Conservation (phyloP, 257 asterid species). For the Buddleja alternifolia region DNA sequence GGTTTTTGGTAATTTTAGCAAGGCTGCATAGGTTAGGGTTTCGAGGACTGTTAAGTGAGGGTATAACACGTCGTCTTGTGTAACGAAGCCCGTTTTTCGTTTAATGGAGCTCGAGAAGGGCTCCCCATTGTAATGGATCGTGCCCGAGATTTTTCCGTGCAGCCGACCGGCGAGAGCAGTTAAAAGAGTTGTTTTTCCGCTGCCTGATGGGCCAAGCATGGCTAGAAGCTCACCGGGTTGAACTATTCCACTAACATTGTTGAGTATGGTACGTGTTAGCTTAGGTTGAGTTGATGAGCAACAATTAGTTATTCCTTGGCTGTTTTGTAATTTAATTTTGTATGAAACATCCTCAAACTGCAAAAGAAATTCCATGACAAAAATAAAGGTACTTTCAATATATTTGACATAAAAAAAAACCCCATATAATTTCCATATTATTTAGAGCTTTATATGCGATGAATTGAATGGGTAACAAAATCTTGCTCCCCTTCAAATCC, state of each 20-base stretch:
- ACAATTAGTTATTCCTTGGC: slow-evolving; percentile 21
- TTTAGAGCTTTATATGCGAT: too few species aligned
- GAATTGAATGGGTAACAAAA: too few species aligned
- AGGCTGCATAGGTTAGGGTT: slow-evolving; percentile 71
- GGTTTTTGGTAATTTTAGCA: slow-evolving; percentile 61
- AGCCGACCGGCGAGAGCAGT: slow-evolving; percentile 74
- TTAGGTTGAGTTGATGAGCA: slow-evolving; percentile 47
- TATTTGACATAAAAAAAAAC: not conserved
- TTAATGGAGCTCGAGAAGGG: slow-evolving; percentile 52
- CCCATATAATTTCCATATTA: too few species aligned
- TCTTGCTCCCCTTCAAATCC: too few species aligned
- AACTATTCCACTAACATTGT: slow-evolving; percentile 63
- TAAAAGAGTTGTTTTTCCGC: slow-evolving; percentile 86
- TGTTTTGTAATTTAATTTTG: slow-evolving; percentile 39
- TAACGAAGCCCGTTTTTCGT: slow-evolving; percentile 69
- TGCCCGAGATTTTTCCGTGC: slow-evolving; percentile 66
- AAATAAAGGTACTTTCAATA: not conserved
- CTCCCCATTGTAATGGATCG: slow-evolving; percentile 61
- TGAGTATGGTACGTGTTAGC: slow-evolving; percentile 45
- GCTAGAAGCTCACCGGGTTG: slow-evolving; percentile 81
- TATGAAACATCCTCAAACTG: slow-evolving; percentile 85
- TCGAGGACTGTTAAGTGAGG: slow-evolving; percentile 85
- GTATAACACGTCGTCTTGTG: slow-evolving; percentile 82
- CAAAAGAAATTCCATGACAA: not conserved
- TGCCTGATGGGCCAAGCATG: slow-evolving; percentile 95